Percentiles rank a stretch among this genome's conserved stretches.
Evolutionary conservation across 2,329 filamentous ascomycete genomes (phyloP).

Genomic region (Nothophaeocryptopus gaeumannii): DNA sequence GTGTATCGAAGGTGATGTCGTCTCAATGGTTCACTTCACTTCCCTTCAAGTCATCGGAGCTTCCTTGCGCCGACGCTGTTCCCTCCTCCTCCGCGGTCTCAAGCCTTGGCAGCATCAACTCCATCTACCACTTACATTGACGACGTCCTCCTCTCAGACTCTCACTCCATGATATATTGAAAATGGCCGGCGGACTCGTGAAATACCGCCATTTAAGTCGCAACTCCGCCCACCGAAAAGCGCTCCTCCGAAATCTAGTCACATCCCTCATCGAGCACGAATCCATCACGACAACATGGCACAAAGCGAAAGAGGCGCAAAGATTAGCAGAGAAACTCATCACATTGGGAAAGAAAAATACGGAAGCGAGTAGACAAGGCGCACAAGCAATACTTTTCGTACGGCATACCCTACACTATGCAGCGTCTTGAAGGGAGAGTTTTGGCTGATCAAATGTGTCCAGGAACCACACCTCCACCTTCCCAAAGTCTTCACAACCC

Average conservation of each 20-base stretch:
- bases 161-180: slow-evolving; percentile 1
- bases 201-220: slow-evolving; percentile 89
- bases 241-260: slow-evolving; percentile 90
- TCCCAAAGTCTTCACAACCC: slow-evolving; percentile 82
- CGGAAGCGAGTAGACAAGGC: slow-evolving; percentile 70
- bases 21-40: slow-evolving; percentile 2
- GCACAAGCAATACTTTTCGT: slow-evolving; percentile 79
- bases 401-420: slow-evolving; percentile 25
- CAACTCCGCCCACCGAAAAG: slow-evolving; percentile 80
- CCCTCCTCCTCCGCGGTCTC: not conserved
- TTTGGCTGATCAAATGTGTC: not conserved
- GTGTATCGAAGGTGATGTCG: slow-evolving; percentile 1
- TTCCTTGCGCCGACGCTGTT: not conserved
- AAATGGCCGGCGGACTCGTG: slow-evolving; percentile 80
- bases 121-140: slow-evolving; percentile 1
- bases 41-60: no score
- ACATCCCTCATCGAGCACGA: slow-evolving; percentile 92
- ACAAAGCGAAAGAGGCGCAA: slow-evolving; percentile 96
- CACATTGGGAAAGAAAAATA: slow-evolving; percentile 89
- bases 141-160: slow-evolving; percentile 1
- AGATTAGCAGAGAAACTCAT: slow-evolving; percentile 90
- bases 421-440: not conserved
- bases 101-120: slow-evolving; percentile 1
- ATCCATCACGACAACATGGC: slow-evolving; percentile 90
- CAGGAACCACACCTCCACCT: slow-evolving; percentile 41